Base-by-base conservation (phyloP, 2,329 filamentous ascomycete genomes). In the Xylaria sp. region DNA sequence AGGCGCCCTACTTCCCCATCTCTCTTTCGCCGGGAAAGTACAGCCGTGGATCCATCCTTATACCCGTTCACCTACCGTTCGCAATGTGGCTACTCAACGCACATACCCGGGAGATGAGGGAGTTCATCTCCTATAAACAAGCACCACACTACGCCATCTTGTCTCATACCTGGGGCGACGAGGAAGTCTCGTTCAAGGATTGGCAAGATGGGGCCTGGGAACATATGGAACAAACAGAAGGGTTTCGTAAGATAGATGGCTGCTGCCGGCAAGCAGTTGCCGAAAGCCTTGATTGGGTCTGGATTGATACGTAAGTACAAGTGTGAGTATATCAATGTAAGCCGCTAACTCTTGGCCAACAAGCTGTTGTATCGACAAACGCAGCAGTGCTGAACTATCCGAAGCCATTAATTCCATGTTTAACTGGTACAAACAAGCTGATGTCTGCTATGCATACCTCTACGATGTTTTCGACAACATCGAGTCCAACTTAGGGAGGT, bases 341-440 rank as follows among this genome's bases (percentile, higher is more conserved):
- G 13, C 2, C 19, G 11, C 51, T 60, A 62, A 52, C 27, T 11
- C 8, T 43, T 19, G 17, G 7, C 8, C 27, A n/a, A 21, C 17
- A 29, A 71, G 65, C 29, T 69, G 67, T 43, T 71, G 70, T 37
- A 71, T 73, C 23, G 68, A 73, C 40, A 71, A 73, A 46, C 51
- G 48, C 4, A 69, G 68, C 40, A 72, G 68, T 41, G 67, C 70
- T 9, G 69, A 73, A 47, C 64, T 73, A 2, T 67, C 66, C 70
- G 8, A 68, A 73, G 49, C 64, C 72, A 2, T 67, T 65, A 59
- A 60, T 48, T 55, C 58, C 3, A 60, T 60, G 70, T 71, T 67
- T 19, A 56, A 62, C 3, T 73, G 71, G 71, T 73, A 73, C 29
- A 40, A 46, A 15, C 15, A 40, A 8, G 59, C 70, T 5, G 29